phyloP scores from a whole-genome alignment of 164 flowering plant genomes.

The Umbilicus rupestris region DNA sequence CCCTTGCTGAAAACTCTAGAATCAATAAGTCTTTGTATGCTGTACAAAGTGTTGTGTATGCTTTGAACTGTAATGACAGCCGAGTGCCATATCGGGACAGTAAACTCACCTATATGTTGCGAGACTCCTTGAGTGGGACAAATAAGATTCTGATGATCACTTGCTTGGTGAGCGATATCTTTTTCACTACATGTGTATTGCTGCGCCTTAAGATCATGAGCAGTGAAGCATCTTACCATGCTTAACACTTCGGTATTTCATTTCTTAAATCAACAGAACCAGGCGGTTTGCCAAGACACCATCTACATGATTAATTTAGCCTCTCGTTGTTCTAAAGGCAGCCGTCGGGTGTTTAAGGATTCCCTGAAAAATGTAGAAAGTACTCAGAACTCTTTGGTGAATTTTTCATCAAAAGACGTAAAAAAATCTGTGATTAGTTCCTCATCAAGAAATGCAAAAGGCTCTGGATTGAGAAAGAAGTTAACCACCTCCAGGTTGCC shows the following conservation, averaged over 20 bases:
- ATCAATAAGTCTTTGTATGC: slow-evolving; percentile 49
- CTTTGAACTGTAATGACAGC: slow-evolving; percentile 39
- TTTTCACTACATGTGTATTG: not conserved
- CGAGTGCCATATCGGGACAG: slow-evolving; percentile 68
- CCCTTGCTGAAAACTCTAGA: slow-evolving; percentile 31
- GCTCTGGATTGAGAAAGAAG: slow-evolving; percentile 25
- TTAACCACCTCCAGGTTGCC: slow-evolving; percentile 13
- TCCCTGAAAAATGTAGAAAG: slow-evolving; percentile 26
- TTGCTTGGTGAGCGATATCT: slow-evolving; percentile 47
- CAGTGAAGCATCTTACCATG: not conserved
- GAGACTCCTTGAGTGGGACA: slow-evolving; percentile 51
- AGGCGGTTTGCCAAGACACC: slow-evolving; percentile 54
- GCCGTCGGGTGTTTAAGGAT: slow-evolving; percentile 13
- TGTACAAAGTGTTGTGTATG: slow-evolving; percentile 45
- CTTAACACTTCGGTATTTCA: not conserved
- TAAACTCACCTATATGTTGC: slow-evolving; percentile 56
- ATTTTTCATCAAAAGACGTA: slow-evolving; percentile 17
- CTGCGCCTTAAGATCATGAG: not conserved
- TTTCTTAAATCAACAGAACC: slow-evolving; percentile 28
- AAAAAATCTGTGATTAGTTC: not conserved
- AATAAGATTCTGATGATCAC: slow-evolving; percentile 37
- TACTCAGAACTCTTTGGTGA: slow-evolving; percentile 12
- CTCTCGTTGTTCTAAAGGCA: slow-evolving; percentile 35
- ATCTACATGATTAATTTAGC: slow-evolving; percentile 36
- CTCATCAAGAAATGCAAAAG: slow-evolving; percentile 9